Evolutionary conservation across 176 grass and related monocot species (phyloP).

Genomic region (Otatea glauca): DNA sequence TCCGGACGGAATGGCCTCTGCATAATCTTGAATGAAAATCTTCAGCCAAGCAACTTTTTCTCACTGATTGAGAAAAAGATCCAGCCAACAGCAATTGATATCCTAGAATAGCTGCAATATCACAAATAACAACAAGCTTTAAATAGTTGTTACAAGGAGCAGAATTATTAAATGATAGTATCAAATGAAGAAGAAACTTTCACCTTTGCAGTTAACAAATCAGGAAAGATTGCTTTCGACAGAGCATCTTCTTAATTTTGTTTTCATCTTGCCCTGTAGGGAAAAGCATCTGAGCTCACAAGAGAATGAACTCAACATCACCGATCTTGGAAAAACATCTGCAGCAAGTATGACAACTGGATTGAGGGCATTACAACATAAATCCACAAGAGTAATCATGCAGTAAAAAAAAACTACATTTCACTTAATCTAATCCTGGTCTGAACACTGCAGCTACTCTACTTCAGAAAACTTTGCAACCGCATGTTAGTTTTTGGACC

Average conservation of each 20-base stretch:
- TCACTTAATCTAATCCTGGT: neutral
- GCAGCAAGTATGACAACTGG: constrained; percentile 16
- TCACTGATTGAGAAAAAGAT: neutral
- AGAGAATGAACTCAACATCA: constrained; percentile 41
- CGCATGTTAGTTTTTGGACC: neutral
- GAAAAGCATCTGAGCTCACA: constrained; percentile 32
- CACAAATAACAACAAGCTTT: neutral
- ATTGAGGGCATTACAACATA: neutral
- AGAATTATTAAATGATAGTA: neutral
- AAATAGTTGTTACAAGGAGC: constrained; percentile 8
- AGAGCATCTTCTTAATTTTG: neutral
- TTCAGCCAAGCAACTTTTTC: constrained; percentile 17
- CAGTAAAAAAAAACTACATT: constrained; percentile 2
- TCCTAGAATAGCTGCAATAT: constrained; percentile 28
- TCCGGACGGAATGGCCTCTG: constrained; percentile 61
- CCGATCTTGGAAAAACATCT: constrained; percentile 12
- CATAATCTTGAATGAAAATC: constrained; percentile 55
- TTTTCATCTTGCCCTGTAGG: constrained; percentile 32
- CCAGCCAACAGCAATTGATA: neutral
- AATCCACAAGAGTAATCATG: neutral
- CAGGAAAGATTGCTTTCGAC: constrained; percentile 7
- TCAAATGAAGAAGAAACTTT: neutral
- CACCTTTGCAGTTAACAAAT: constrained; percentile 40
- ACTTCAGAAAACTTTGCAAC: constrained; percentile 1
- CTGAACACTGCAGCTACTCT: neutral